phyloP scores from a whole-genome alignment of 129 eudicot genomes.

The Glebionis coronaria region DNA sequence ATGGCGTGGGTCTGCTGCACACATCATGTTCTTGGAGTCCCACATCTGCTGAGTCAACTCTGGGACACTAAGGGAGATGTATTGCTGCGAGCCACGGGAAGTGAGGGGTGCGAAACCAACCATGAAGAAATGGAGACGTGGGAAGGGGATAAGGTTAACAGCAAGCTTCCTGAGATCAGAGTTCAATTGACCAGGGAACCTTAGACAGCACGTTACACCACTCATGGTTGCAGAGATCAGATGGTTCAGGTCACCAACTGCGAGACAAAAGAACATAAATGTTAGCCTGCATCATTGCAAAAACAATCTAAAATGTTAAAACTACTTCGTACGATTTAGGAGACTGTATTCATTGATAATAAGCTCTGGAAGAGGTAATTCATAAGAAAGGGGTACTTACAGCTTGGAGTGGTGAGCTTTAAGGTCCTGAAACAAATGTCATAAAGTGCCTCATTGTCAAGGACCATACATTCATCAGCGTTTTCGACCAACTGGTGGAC shows the following conservation, averaged over 20 bases:
- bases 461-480: slow-evolving; percentile 52
- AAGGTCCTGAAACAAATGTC: slow-evolving; percentile 49
- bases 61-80: slow-evolving; percentile 54
- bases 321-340: neutral
- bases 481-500: slow-evolving; percentile 54
- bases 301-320: neutral
- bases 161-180: slow-evolving; percentile 68
- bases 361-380: neutral
- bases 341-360: neutral
- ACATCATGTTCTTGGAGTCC: slow-evolving; percentile 79
- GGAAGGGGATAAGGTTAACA: slow-evolving; percentile 68
- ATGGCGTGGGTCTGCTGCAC: slow-evolving; percentile 73
- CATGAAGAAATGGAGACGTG: slow-evolving; percentile 78
- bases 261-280: neutral
- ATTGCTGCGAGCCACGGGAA: slow-evolving; percentile 63
- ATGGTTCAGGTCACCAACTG: slow-evolving; percentile 64
- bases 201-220: slow-evolving; percentile 64
- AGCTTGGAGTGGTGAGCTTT: slow-evolving; percentile 43
- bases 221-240: slow-evolving; percentile 69
- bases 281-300: neutral
- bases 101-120: slow-evolving; percentile 74
- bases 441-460: slow-evolving; percentile 50
- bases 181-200: slow-evolving; percentile 68
- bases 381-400: slow-evolving; percentile 25
- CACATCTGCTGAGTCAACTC: slow-evolving; percentile 75